phyloP scores from a whole-genome alignment of 306 rosid genomes.

The Lathyrus oleraceus region DNA sequence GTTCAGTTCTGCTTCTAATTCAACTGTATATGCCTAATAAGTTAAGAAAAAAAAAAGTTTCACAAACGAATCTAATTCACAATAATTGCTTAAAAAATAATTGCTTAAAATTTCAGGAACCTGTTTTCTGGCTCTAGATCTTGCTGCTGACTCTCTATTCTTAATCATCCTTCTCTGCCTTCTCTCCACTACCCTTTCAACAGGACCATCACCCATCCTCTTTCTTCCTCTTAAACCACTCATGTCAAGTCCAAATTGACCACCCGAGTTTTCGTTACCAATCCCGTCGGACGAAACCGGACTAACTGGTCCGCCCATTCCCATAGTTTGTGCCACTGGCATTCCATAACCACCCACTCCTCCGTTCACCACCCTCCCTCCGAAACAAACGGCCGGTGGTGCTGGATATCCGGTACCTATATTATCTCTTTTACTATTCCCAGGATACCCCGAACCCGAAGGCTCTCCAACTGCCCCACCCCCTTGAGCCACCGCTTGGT shows the following conservation, averaged over 20 bases:
- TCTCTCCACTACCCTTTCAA: slow-evolving; percentile 91
- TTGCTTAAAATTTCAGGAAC: neutral
- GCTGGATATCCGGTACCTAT: slow-evolving; percentile 36
- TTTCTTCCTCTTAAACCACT: slow-evolving; percentile 71
- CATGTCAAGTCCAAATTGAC: slow-evolving; percentile 61
- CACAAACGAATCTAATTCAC: neutral
- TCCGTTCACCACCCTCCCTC: slow-evolving; percentile 66
- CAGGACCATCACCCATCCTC: slow-evolving; percentile 74
- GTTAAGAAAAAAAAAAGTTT: neutral
- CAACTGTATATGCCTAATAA: slow-evolving; percentile 86
- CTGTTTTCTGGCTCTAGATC: slow-evolving; percentile 98
- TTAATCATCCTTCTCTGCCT: slow-evolving; percentile 97
- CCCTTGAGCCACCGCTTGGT: slow-evolving; percentile 34
- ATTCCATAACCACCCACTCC: slow-evolving; percentile 49
- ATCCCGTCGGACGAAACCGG: slow-evolving; percentile 76
- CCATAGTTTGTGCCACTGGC: slow-evolving; percentile 39
- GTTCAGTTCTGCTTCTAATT: slow-evolving; percentile 84
- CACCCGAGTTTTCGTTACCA: slow-evolving; percentile 48
- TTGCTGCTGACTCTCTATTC: slow-evolving; percentile 93
- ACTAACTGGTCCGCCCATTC: slow-evolving; percentile 51
- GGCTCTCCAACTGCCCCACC: slow-evolving; percentile 51
- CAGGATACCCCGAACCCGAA: slow-evolving; percentile 45
- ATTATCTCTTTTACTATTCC: slow-evolving; percentile 52
- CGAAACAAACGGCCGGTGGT: slow-evolving; percentile 44
- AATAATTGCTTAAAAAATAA: neutral